These are phyloP conservation scores for Ulota crispa DNA, from an alignment of 225 moss, liverwort and hornwort genomes.

Conservation along the genomic window DNA sequence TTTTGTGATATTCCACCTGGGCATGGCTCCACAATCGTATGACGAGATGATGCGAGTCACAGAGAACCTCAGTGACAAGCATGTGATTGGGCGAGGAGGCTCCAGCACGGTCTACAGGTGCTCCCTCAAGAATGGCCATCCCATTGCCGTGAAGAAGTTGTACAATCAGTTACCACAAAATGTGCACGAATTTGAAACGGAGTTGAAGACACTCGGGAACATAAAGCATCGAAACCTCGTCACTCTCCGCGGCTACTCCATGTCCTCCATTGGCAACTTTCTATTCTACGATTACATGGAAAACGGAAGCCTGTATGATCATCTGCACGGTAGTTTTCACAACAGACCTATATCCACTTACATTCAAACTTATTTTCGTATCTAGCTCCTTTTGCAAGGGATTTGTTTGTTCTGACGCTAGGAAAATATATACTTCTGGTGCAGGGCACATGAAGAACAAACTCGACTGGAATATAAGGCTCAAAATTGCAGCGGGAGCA, in stretches of 20 bases:
- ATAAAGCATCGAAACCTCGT: conserved; percentile 96
- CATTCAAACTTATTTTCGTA: background rate
- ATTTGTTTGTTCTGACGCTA: background rate
- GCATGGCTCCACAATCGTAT: conserved; percentile 84
- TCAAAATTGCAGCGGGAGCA: conserved; percentile 86
- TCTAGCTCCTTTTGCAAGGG: background rate
- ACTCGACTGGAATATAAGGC: conserved; percentile 80
- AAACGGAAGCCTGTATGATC: conserved; percentile 82
- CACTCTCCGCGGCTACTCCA: conserved; percentile 82
- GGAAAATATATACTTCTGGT: background rate
- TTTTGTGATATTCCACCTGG: conserved; percentile 86
- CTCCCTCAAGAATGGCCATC: conserved; percentile 78
- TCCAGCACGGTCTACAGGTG: conserved; percentile 94
- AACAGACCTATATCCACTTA: background rate
- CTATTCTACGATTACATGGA: conserved; percentile 99
- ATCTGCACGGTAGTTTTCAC: conserved; percentile 58
- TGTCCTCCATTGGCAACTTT: conserved; percentile 83
- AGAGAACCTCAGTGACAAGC: conserved; percentile 82
- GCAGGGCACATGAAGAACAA: conserved; percentile 63
- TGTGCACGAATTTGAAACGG: conserved; percentile 88
- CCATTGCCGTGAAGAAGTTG: conserved; percentile 92
- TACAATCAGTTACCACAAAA: conserved; percentile 82
- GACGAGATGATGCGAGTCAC: conserved; percentile 85
- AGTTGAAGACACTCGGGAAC: conserved; percentile 79
- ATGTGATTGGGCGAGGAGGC: conserved; percentile 81